Evolutionary conservation across 75 land plant genomes (phyloP), one percentile per base, ranked within the genome.

Genomic region (Pinus tabuliformis): DNA sequence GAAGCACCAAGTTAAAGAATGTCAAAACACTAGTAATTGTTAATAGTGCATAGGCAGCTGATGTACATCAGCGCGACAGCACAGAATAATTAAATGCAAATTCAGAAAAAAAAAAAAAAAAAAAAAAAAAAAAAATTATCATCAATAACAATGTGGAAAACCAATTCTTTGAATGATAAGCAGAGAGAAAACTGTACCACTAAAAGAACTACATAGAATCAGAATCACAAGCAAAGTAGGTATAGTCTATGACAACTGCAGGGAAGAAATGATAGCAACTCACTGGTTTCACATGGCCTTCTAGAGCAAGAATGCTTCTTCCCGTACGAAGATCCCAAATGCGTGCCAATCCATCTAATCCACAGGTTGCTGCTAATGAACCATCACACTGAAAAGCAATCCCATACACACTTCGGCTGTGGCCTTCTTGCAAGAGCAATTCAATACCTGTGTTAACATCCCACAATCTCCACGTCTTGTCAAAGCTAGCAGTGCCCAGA

Each of bases 401-500:
- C 18, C 91, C 92, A 85, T 97, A 97, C 18, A 97, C 88, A 80
- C 94, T 90, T 65, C 99, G 92, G 77, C 99, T 97, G 65, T 97
- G 99, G 17, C 99, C 99, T 84, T 97, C 99, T 81, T 97, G 99
- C 60, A 95, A 88, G 59, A 97, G 82, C 79, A 97, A 85, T 85
- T 97, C 99, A 20, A 73, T 84, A 39, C 99, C 99, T 68, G 87
- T 91, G 56, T 86, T 86, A 37, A 93, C 77, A 71, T 97, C 98
- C 99, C 99, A 97, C 57, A 97, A 83, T 81, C 99, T 91, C 99
- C 99, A 97, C 30, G 99, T 97, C 83, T 93, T 95, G 82, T 97
- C 99, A 86, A 89, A 97, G 85, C 99, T 97, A 59, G 99, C 81
- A 52, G 99, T 97, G 36, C 91, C 99, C 68, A 97, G 57, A 81